Percentiles rank a stretch among this genome's conserved stretches.
These are phyloP conservation scores for Fusarium heterosporum DNA, from an alignment of 2,329 filamentous ascomycete species.

Conservation along the genomic window DNA sequence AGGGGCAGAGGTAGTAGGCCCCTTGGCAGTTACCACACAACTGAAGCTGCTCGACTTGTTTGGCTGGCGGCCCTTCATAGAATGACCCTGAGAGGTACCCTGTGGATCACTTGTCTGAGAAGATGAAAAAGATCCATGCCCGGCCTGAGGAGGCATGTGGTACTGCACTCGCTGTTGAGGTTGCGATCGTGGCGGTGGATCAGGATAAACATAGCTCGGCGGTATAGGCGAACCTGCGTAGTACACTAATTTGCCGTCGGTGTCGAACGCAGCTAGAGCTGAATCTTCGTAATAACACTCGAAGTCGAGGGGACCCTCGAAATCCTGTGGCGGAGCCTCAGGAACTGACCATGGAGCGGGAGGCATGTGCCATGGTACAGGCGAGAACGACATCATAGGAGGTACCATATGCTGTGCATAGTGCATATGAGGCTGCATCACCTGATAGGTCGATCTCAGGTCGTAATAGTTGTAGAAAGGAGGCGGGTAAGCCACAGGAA, in stretches of 20 bases:
- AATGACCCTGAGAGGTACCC: background rate
- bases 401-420: slow-evolving; percentile 10
- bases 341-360: slow-evolving; percentile 4
- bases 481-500: background rate
- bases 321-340: background rate
- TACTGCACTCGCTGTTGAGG: background rate
- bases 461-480: background rate
- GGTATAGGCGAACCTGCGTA: background rate
- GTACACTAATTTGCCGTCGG: background rate
- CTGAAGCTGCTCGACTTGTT: background rate
- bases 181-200: background rate
- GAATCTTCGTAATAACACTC: background rate
- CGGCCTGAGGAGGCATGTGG: background rate
- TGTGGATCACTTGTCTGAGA: slow-evolving; percentile 1
- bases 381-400: slow-evolving; percentile 13
- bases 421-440: slow-evolving; percentile 1
- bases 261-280: background rate
- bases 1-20: background rate
- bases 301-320: background rate
- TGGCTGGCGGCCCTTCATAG: background rate
- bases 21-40: background rate
- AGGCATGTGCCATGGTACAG: slow-evolving; percentile 21
- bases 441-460: background rate
- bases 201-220: slow-evolving; percentile 8
- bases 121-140: background rate